Conservation (phyloP, 2,329 filamentous ascomycete species). For the Colletotrichum sp. region DNA sequence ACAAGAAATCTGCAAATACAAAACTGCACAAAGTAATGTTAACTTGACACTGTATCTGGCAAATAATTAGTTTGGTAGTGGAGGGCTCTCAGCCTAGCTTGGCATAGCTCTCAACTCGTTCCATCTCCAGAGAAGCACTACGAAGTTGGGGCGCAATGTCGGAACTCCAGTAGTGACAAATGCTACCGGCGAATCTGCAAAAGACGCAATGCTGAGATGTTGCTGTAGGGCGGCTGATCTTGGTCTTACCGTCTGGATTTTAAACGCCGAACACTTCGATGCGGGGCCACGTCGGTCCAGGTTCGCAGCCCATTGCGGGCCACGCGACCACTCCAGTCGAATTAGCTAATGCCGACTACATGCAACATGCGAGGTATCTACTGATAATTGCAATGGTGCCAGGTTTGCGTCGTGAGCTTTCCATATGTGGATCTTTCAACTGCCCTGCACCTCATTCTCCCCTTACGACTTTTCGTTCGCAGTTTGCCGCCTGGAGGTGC, state of each 20-base stretch:
- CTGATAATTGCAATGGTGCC: no score
- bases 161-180: not conserved
- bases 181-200: not conserved
- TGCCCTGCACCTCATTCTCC: no score
- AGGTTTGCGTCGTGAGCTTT: no score
- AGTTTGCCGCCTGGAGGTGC: no score
- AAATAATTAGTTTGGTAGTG: not conserved
- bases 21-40: not conserved
- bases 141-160: not conserved
- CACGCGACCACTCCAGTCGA: no score
- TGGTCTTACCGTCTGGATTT: not conserved
- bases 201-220: not conserved
- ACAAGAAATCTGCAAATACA: not conserved
- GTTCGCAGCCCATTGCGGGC: no score
- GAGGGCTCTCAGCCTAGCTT: not conserved
- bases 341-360: no score
- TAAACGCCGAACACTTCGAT: not conserved
- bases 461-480: no score
- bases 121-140: not conserved
- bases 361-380: no score
- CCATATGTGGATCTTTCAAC: accelerated
- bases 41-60: not conserved
- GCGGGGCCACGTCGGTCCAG: not conserved
- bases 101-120: not conserved
- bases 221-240: not conserved